Evolutionary conservation across 164 flowering plant species (phyloP), one percentile per base, ranked within the genome.

Genomic region (Santalum album): DNA sequence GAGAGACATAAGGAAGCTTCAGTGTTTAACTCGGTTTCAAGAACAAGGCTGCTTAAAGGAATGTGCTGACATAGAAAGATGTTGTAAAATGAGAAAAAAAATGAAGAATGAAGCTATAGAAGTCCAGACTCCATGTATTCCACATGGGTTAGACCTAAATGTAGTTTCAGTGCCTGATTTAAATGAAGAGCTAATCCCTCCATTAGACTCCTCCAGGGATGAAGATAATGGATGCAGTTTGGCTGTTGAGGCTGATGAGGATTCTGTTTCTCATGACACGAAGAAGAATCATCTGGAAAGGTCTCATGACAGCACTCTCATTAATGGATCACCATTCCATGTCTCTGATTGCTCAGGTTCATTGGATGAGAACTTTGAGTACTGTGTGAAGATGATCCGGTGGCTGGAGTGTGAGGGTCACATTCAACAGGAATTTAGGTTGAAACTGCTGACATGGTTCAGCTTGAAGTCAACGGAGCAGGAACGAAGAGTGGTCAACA

Each of bases 391-490:
- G 74, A 72, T 76, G 23, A 85, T 89, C 34, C 72, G 97, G 24
- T 78, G 88, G 90, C 75, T 92, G 56, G 99, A 92, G 65, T 74
- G 88, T 53, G 76, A 71, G 40, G 96, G 95, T 15, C 78, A 85
- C 59, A 83, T 92, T n/a, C 67, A 76, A 49, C 75, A 73, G 72
- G 96, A 82, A 39, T 92, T 92, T 52, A 76, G 96, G 62, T 68
- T 87, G 79, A 92, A 85, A 60, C 67, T 92, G 51, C 70, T 92
- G 49, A 92, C 97, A 14, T 92, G 99, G 99, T 87, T 80, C 71
- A 87, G 99, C 66, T 70, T 89, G 65, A 76, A 91, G 61, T 89
- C 99, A 12, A 85, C 86, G 1, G 91, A 78, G 56, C 86, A 83
- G 57, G 99, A 92, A 51, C 87, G 96, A 9, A 72, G 84, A 60